Percentiles rank a stretch among this genome's conserved stretches.
phyloP scores from a whole-genome alignment of 2,329 filamentous ascomycete species.

The Teratosphaeria viscida region DNA sequence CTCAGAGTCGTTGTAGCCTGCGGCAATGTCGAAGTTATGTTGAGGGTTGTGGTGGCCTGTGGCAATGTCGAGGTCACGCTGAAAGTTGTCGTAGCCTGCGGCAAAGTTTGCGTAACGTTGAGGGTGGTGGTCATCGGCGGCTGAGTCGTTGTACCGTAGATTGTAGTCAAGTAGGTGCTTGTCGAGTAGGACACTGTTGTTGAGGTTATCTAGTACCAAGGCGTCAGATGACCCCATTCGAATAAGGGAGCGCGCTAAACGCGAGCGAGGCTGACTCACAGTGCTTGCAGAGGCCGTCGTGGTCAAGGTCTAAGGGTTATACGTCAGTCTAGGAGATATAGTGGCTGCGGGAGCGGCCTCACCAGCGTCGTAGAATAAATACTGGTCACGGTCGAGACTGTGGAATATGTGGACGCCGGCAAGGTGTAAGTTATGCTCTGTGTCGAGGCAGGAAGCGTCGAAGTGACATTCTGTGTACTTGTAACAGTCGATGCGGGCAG shows the following conservation, averaged over 20 bases:
- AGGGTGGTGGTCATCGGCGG: neutral
- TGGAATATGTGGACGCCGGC: neutral
- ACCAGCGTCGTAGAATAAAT: neutral
- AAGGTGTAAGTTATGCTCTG: neutral
- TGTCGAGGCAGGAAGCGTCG: neutral
- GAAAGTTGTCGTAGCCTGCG: neutral
- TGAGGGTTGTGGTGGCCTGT: neutral
- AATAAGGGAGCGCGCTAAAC: neutral
- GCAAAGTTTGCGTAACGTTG: neutral
- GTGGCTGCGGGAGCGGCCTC: neutral
- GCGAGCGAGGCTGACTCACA: neutral
- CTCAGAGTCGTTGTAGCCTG: neutral
- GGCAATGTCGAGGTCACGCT: neutral
- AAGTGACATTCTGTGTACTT: neutral
- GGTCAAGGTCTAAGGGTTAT: neutral
- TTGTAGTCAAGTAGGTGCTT: neutral
- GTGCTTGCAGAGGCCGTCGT: neutral
- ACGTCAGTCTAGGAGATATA: neutral
- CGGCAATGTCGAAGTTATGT: no score
- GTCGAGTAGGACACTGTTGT: neutral
- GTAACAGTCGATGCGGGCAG: neutral
- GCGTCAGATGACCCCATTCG: neutral
- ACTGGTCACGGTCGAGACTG: neutral
- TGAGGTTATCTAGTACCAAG: neutral
- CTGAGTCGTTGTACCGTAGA: neutral